Conservation (phyloP, 1,139 yeast species). For the Magnusiomyces fungicola region DNA sequence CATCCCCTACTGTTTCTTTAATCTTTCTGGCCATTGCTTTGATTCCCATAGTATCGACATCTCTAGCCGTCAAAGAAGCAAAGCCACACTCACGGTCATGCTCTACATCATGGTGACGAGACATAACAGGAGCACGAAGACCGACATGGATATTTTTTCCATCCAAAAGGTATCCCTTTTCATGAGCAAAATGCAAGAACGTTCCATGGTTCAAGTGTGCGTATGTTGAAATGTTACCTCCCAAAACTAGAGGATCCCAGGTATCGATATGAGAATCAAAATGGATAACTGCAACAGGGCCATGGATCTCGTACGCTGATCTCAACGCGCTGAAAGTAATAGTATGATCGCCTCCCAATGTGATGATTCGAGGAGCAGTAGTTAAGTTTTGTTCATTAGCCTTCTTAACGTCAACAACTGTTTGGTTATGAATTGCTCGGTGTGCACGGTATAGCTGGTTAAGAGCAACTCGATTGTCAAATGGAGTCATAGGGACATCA, state of each 20-base stretch:
- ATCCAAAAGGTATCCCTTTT: slow-evolving; percentile 48
- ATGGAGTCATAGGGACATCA: slow-evolving; percentile 73
- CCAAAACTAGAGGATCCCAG: slow-evolving; percentile 69
- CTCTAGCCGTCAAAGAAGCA: slow-evolving; percentile 58
- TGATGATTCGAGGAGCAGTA: slow-evolving; percentile 46
- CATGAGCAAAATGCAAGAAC: slow-evolving; percentile 57
- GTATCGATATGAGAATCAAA: slow-evolving; percentile 71
- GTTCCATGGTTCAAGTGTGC: slow-evolving; percentile 63
- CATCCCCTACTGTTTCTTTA: slow-evolving; percentile 44
- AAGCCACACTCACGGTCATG: slow-evolving; percentile 64
- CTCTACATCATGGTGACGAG: slow-evolving; percentile 39
- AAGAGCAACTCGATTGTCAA: slow-evolving; percentile 65
- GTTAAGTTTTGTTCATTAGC: slow-evolving; percentile 25
- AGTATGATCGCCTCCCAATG: slow-evolving; percentile 77
- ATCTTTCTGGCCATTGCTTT: slow-evolving; percentile 49
- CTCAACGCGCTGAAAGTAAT: slow-evolving; percentile 61
- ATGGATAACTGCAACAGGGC: slow-evolving; percentile 59
- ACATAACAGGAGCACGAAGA: slow-evolving; percentile 46
- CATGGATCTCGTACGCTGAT: slow-evolving; percentile 51
- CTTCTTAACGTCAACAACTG: slow-evolving; percentile 43
- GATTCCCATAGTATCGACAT: slow-evolving; percentile 46
- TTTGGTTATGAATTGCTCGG: slow-evolving; percentile 54
- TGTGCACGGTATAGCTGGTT: slow-evolving; percentile 63
- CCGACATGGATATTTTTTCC: slow-evolving; percentile 60
- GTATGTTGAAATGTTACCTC: slow-evolving; percentile 40